Percentiles rank a stretch among this genome's conserved stretches.
Conservation (phyloP, 2,329 filamentous ascomycete species). For the Tolypocladium cylindrosporum region DNA sequence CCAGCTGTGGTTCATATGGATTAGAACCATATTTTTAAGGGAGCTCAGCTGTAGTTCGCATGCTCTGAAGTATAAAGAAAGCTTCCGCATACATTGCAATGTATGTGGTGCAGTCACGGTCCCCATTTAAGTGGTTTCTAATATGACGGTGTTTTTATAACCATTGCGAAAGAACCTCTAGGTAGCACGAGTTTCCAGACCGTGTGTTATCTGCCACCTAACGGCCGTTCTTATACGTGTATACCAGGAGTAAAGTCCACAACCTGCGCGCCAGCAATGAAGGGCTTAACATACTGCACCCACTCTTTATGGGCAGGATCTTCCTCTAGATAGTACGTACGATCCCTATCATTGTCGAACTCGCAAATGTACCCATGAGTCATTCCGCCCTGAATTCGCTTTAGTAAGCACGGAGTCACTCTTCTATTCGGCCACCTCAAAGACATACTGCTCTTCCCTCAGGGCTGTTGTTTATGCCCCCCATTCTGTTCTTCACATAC, state of each 20-base stretch:
- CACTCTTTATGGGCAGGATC: not conserved
- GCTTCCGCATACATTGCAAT: too few species aligned
- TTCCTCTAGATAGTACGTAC: not conserved
- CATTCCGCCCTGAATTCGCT: not conserved
- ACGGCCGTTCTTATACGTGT: not conserved
- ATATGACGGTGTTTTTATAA: too few species aligned
- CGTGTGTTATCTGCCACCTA: too few species aligned
- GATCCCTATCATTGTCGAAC: not conserved
- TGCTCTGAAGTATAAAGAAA: too few species aligned
- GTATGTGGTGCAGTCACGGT: too few species aligned
- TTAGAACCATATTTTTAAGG: too few species aligned
- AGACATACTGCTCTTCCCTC: not conserved
- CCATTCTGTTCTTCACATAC: not conserved
- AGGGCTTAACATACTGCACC: not conserved
- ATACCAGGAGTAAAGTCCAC: not conserved
- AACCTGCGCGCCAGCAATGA: not conserved
- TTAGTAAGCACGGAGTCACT: not conserved
- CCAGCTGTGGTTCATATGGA: too few species aligned
- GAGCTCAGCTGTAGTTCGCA: too few species aligned
- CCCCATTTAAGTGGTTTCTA: too few species aligned
- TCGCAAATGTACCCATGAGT: constrained; percentile 1
- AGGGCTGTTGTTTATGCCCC: not conserved
- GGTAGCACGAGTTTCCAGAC: too few species aligned
- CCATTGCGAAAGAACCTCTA: too few species aligned
- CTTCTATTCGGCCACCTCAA: not conserved